Conservation (phyloP, 345 rosid genomes). For the Erodium maritimum region DNA sequence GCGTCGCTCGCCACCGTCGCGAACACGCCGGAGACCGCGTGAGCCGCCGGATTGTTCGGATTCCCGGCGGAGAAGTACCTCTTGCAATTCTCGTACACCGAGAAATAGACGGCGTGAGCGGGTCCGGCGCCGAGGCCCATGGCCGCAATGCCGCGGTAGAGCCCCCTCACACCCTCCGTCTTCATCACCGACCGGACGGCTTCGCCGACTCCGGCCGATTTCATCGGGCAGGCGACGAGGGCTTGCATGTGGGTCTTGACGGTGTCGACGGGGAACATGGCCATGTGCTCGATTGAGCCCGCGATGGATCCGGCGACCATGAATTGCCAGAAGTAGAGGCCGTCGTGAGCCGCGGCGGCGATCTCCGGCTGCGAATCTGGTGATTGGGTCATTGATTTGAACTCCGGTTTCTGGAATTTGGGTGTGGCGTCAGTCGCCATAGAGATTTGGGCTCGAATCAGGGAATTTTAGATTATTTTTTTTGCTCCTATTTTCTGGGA, state of each 20-base stretch:
- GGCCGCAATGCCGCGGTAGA: constrained; percentile 91
- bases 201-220: constrained; percentile 59
- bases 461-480: no score
- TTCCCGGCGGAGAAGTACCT: constrained; percentile 50
- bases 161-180: constrained; percentile 54
- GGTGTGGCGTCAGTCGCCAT: constrained; percentile 46
- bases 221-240: constrained; percentile 79
- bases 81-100: constrained; percentile 73
- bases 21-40: constrained; percentile 77
- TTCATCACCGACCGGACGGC: constrained; percentile 66
- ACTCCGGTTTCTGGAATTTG: constrained; percentile 52
- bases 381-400: constrained; percentile 44
- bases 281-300: constrained; percentile 90
- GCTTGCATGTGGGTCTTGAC: constrained; percentile 98
- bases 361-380: constrained; percentile 55
- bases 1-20: constrained; percentile 94
- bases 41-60: constrained; percentile 65
- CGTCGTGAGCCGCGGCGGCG: constrained; percentile 29
- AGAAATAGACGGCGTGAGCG: constrained; percentile 94
- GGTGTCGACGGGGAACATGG: constrained; percentile 97
- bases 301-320: constrained; percentile 96
- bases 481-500: no score
- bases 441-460: not conserved
- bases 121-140: constrained; percentile 99
- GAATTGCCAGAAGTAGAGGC: constrained; percentile 81